Evolutionary conservation across 163 green algal genomes (phyloP).

Genomic region (Trebouxiophyceae sp.): DNA sequence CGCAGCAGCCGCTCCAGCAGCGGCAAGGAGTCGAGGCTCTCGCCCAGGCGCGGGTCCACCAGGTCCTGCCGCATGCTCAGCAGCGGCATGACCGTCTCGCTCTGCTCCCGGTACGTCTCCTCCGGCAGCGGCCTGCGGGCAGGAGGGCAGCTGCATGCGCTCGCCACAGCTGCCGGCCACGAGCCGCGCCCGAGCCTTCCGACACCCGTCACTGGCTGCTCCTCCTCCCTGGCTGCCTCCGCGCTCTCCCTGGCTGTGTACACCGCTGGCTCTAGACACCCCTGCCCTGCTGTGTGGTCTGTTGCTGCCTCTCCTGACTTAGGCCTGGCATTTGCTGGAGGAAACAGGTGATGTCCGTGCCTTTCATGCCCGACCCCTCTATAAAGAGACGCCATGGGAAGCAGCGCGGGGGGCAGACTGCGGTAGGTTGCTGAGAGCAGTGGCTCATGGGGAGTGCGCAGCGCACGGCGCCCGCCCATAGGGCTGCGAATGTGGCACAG

Average conservation of each 20-base stretch:
- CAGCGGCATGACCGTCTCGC: slow-evolving; percentile 42
- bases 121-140: slow-evolving; percentile 58
- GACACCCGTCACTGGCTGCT: not conserved
- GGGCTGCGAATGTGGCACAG: slow-evolving; percentile 15
- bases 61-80: slow-evolving; percentile 51
- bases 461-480: not conserved
- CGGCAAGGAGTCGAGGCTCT: slow-evolving; percentile 41
- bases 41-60: slow-evolving; percentile 32
- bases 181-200: too few relatives aligned
- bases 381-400: too few relatives aligned
- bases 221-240: not conserved
- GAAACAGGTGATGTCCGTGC: too few relatives aligned
- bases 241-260: not conserved
- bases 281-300: not conserved
- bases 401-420: too few relatives aligned
- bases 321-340: too few relatives aligned
- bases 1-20: slow-evolving; percentile 69
- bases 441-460: not conserved
- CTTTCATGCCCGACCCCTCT: too few relatives aligned
- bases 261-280: not conserved
- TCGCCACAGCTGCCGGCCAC: too few relatives aligned
- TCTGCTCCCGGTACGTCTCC: slow-evolving; percentile 29
- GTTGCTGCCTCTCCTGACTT: too few relatives aligned
- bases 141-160: too few relatives aligned
- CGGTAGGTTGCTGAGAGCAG: too few relatives aligned